phyloP scores from a whole-genome alignment of 345 rosid genomes.

The Jatropha curcas region DNA sequence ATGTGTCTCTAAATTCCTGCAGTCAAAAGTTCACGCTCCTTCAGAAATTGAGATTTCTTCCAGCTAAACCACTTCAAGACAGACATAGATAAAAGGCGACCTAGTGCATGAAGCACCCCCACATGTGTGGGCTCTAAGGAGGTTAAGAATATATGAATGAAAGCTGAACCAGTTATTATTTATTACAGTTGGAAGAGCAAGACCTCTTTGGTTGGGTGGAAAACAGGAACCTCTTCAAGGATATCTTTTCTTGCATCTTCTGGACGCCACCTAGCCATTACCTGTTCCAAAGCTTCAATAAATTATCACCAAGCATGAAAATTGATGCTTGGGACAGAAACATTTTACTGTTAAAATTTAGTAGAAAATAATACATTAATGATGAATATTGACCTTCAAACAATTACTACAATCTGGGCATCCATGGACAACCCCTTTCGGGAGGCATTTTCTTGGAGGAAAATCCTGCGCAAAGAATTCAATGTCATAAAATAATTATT shows the following conservation, averaged over 20 bases:
- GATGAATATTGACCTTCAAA: slow-evolving; percentile 29
- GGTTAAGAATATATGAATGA: slow-evolving; percentile 9
- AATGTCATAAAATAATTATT: not conserved
- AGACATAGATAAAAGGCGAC: slow-evolving; percentile 23
- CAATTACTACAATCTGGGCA: slow-evolving; percentile 31
- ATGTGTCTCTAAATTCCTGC: slow-evolving; percentile 69
- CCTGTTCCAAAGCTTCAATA: slow-evolving; percentile 40
- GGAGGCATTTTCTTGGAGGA: slow-evolving; percentile 25
- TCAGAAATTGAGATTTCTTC: slow-evolving; percentile 18
- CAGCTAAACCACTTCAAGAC: slow-evolving; percentile 13
- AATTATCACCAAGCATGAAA: slow-evolving; percentile 15
- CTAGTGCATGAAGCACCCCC: too few species aligned
- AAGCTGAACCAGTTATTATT: slow-evolving; percentile 21
- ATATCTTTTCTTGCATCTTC: slow-evolving; percentile 34
- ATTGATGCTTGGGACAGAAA: too few species aligned
- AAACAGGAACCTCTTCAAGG: slow-evolving; percentile 63
- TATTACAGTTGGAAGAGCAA: slow-evolving; percentile 20
- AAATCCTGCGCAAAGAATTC: slow-evolving; percentile 20
- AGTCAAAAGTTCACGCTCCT: slow-evolving; percentile 23
- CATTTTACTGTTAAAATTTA: too few species aligned
- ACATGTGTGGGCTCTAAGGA: too few species aligned
- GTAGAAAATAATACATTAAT: not conserved
- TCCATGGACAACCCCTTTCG: slow-evolving; percentile 27
- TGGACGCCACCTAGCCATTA: slow-evolving; percentile 31
- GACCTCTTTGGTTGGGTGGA: slow-evolving; percentile 69